Evolutionary conservation across 225 moss, liverwort and hornwort genomes (phyloP), one percentile per base, ranked within the genome.

Genomic region (Sphagnum tenellum): DNA sequence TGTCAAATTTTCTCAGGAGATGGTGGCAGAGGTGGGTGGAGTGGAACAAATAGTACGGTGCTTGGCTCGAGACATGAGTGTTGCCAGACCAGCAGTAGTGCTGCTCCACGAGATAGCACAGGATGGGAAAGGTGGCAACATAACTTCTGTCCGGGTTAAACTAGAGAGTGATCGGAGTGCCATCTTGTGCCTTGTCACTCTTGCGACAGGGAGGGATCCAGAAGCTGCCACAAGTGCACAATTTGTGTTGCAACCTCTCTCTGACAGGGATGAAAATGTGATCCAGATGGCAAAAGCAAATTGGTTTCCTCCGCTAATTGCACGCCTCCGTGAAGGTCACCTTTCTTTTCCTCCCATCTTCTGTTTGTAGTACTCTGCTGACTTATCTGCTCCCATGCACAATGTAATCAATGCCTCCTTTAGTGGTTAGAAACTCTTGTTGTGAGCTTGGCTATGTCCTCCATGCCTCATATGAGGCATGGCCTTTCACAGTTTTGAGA

Each of bases 31-130:
- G 11, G 49, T 64, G 8, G 78, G 72, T 51, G 75, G 72, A 9
- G 59, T 82, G 50, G 58, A 67, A 44, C 69, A 54, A 45, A 61
- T 78, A 48, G 71, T 78, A 58, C 65, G 64, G 5, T 75, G 72
- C 55, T 56, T 78, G 13, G 61, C 67, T 13, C 74, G 74, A 47
- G 74, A 69, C 12, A 61, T 57, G 3, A 72, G 71, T 29, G 61
- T 75, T 46, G 69, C 72, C 10, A 78, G 72, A 60, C 62, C 58
- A 47, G 69, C 78, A 54, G 70, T 67, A 2, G 57, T 45, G 12
- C 63, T 76, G 51, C 62, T 82, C 12, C 13, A 72, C 3, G 74
- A 78, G 62, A 62, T 78, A 46, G 57, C 59, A 11, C 57, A 59
- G 4, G 47, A 59, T 49, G 59, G 48, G 59, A 5, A 47, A 46